A percentile compares a stretch with the other conserved stretches of the same genome.
These are phyloP conservation scores for Colletotrichum theobromicola DNA, from an alignment of 2,329 filamentous ascomycete species.

Conservation along the genomic window DNA sequence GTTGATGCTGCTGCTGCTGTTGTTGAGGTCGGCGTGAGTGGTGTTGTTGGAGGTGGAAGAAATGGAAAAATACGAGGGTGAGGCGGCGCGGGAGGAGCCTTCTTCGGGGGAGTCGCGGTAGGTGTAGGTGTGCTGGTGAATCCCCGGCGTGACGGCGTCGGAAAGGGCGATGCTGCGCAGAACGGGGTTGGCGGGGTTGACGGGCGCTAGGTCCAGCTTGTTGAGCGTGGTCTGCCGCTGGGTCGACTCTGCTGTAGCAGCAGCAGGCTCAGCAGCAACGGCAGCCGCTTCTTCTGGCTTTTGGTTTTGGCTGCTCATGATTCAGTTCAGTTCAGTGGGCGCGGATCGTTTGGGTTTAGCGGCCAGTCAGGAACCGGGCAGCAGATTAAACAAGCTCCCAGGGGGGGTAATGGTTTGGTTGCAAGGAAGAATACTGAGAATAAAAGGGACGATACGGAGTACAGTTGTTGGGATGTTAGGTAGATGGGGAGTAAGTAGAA, in stretches of 20 bases:
- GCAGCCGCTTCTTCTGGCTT: background rate
- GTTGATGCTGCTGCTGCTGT: background rate
- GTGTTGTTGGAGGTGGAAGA: conserved; percentile 14
- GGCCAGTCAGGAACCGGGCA: background rate
- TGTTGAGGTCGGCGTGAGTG: background rate
- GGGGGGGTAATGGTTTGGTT: no score
- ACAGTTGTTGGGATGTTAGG: background rate
- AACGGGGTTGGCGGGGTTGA: conserved; percentile 20
- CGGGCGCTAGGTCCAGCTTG: background rate
- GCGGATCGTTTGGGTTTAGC: background rate
- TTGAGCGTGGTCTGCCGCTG: background rate
- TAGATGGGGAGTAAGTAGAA: background rate
- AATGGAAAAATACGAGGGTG: conserved; percentile 28
- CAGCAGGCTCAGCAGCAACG: no score
- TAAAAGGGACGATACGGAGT: background rate
- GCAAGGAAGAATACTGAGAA: background rate
- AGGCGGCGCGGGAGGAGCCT: conserved; percentile 10
- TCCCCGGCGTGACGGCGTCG: conserved; percentile 34
- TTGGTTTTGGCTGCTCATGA: conserved; percentile 12
- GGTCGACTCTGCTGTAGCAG: no score
- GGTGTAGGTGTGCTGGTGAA: conserved; percentile 30
- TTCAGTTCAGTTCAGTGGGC: background rate
- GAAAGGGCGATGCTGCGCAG: conserved; percentile 19
- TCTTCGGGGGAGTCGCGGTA: conserved; percentile 21
- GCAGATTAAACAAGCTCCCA: background rate